Conservation (phyloP, 2,329 filamentous ascomycete genomes). For the Claviceps capensis region DNA sequence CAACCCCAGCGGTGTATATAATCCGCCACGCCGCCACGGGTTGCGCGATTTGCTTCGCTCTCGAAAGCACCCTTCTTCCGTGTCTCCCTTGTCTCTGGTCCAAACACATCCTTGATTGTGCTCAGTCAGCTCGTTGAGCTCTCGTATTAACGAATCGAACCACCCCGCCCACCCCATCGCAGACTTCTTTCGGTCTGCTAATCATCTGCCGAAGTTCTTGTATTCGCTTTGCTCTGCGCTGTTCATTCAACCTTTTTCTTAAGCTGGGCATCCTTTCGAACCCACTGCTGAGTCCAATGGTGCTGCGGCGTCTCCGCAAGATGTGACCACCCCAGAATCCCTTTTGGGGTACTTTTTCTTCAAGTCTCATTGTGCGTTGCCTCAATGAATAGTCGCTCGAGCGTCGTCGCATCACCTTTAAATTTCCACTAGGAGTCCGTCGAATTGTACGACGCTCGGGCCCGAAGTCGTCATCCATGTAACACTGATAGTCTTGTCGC, state of each 20-base stretch:
- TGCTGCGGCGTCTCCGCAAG: constrained; percentile 12
- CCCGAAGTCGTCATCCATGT: constrained; percentile 19
- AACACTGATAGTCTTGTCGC: constrained; percentile 24
- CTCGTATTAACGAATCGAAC: constrained; percentile 26
- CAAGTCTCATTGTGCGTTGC: constrained; percentile 9
- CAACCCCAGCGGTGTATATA: not conserved
- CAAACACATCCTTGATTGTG: not conserved
- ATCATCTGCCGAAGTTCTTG: constrained; percentile 47
- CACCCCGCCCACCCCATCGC: constrained; percentile 44
- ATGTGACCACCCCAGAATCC: constrained; percentile 21
- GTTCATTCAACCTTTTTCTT: constrained; percentile 42
- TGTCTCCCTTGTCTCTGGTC: not conserved
- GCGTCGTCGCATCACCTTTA: constrained; percentile 43
- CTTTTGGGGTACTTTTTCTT: constrained; percentile 18
- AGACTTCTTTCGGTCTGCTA: constrained; percentile 42
- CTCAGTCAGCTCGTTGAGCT: not conserved
- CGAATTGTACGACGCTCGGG: constrained; percentile 44
- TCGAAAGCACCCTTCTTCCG: not conserved
- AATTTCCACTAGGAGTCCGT: constrained; percentile 44
- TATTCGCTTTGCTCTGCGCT: constrained; percentile 42
- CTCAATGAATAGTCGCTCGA: constrained; percentile 32
- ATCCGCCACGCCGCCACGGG: too few relatives aligned
- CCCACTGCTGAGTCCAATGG: constrained; percentile 27
- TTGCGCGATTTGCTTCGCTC: too few relatives aligned
- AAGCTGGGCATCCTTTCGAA: constrained; percentile 40